Base-by-base conservation (phyloP, 2,329 filamentous ascomycete species). In the Plenodomus biglobosus region DNA sequence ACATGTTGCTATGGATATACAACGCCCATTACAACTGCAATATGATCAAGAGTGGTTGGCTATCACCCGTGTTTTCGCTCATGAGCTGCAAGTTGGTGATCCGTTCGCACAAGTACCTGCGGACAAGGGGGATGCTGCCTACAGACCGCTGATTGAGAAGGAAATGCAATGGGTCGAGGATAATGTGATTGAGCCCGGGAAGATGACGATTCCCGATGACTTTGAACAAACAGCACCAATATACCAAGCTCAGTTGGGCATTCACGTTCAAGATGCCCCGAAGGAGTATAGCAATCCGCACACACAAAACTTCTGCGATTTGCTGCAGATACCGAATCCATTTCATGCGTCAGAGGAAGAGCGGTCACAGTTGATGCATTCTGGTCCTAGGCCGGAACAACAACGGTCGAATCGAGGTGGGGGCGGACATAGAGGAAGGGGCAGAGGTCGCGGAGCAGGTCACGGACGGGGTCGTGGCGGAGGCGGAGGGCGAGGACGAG, bases 41-140 rank as follows among this genome's bases (percentile, higher is more conserved):
- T 97, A 99, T 68, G 94, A 99, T 70, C 84, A 86, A 10, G 94
- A 99, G 74, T 99, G 92, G 92, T 84, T 99, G 7, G 88, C 94
- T 36, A 96, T 99, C 55, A 92, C 86, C 11, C 87, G 92, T 36
- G 86, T 85, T 7, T 95, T 97, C 65, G 83, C 88, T 35, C 61
- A 77, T 2, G 78, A 83, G 35, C 62, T 77, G 37, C 63, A 71
- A 22, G 77, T 94, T 1, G 72, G 75, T 1, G 88, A 89, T 48
- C 77, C 77, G 4, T 66, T 73, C 7, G 78, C 80, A 1, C 70
- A 73, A 34, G 72, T 81, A 0, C 78, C 86, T 0, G 69, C 75
- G 1, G 79, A 95, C 63, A 76, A 82, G 20, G 88, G 88, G 17
- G 84, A 95, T 68, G 80, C 77, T 2, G 73, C 80, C 42, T 96